Evolutionary conservation across 139 green algal species (phyloP).

Genomic region (Edaphochlamys debaryana): DNA sequence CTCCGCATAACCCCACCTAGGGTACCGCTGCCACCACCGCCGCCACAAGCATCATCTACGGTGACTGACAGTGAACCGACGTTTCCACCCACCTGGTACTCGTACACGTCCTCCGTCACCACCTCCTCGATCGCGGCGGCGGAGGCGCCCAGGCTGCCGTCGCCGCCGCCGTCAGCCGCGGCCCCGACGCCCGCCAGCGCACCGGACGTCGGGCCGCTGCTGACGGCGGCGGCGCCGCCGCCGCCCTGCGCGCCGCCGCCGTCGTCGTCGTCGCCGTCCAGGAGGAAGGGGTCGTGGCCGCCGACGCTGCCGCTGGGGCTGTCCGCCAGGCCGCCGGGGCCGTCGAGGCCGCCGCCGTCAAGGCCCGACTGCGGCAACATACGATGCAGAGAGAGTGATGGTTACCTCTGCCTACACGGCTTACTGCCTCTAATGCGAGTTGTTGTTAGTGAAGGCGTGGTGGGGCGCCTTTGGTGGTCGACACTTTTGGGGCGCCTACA

Average conservation of each 20-base stretch:
- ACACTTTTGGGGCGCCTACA: too few species aligned
- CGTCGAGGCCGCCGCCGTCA: too few species aligned
- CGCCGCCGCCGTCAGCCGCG: not conserved
- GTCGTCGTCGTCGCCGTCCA: conserved; percentile 4
- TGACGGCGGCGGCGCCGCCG: not conserved
- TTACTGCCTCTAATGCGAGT: too few species aligned
- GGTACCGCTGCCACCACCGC: too few species aligned
- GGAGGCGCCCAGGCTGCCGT: not conserved
- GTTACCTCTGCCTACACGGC: too few species aligned
- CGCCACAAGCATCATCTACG: too few species aligned
- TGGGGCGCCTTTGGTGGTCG: too few species aligned
- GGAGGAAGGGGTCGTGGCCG: conserved; percentile 8
- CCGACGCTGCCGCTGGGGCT: not conserved
- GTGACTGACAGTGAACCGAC: too few species aligned
- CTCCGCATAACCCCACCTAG: too few species aligned
- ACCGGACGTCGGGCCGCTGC: not conserved
- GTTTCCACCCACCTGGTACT: conserved; percentile 64
- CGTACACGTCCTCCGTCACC: conserved; percentile 65
- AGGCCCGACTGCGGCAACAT: not conserved
- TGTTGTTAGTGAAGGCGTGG: too few species aligned
- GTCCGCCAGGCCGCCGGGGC: not conserved
- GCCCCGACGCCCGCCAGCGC: not conserved
- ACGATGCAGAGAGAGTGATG: too few species aligned
- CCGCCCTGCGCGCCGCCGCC: not conserved
- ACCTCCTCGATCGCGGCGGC: conserved; percentile 52